Evolutionary conservation across 148 eudicot genomes (phyloP).

Genomic region (Selenicereus undatus): DNA sequence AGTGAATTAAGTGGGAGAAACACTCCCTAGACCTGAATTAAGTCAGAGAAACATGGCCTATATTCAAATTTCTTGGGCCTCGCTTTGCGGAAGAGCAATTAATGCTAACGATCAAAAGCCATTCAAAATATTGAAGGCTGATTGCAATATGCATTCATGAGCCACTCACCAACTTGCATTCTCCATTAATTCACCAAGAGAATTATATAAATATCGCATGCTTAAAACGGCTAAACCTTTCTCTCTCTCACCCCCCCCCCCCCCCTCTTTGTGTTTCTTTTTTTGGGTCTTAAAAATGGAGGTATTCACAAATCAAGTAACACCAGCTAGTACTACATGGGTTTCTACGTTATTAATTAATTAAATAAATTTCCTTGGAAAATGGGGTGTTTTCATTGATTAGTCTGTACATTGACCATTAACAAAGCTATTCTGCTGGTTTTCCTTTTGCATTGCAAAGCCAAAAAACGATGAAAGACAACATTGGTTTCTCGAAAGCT

Average conservation of each 20-base stretch:
- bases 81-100: slow-evolving; percentile 21
- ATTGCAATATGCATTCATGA: background rate
- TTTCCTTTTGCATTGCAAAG: too few relatives aligned
- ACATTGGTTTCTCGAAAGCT: slow-evolving; percentile 12
- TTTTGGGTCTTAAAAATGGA: background rate
- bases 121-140: background rate
- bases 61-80: too few relatives aligned
- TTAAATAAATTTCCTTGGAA: too few relatives aligned
- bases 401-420: too few relatives aligned
- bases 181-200: background rate
- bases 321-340: background rate
- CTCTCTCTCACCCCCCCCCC: background rate
- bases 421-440: too few relatives aligned
- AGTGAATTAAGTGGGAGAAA: slow-evolving; percentile 13
- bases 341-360: too few relatives aligned
- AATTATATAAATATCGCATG: background rate
- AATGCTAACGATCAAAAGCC: slow-evolving; percentile 7
- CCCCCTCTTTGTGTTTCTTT: background rate
- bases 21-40: too few relatives aligned
- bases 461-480: slow-evolving; percentile 8
- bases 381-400: too few relatives aligned
- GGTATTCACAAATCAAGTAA: too few relatives aligned
- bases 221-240: too few relatives aligned
- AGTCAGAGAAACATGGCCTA: too few relatives aligned
- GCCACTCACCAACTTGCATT: slow-evolving; percentile 5